Evolutionary conservation across 805 yeast species (phyloP).

Genomic region (Candida wancherniae): DNA sequence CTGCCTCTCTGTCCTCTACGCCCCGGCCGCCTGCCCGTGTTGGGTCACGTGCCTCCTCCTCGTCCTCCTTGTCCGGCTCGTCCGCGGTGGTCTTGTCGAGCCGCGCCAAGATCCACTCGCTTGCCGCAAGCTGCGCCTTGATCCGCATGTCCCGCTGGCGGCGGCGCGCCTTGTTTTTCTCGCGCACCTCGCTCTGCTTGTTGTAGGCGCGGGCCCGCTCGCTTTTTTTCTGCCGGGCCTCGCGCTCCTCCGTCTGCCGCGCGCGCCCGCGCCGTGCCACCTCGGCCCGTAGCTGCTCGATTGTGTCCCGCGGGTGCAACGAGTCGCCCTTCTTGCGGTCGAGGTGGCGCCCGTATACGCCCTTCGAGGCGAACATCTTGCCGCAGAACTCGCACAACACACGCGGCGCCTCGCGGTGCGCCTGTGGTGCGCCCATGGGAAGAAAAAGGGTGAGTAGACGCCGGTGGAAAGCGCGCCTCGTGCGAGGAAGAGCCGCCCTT

Average conservation of each 20-base stretch:
- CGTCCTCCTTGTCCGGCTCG: not conserved
- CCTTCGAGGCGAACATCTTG: conserved; percentile 50
- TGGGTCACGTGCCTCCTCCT: too few relatives aligned
- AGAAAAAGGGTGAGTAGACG: too few relatives aligned
- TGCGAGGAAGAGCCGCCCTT: too few relatives aligned
- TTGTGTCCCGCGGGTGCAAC: conserved; percentile 46
- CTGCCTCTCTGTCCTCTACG: too few relatives aligned
- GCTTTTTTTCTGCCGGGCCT: conserved; percentile 28
- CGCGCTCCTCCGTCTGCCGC: conserved; percentile 28
- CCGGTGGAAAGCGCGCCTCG: too few relatives aligned
- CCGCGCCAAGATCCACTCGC: conserved; percentile 8
- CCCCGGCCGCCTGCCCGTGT: too few relatives aligned
- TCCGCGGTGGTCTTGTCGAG: not conserved
- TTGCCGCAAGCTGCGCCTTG: conserved; percentile 28
- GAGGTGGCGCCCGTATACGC: conserved; percentile 57
- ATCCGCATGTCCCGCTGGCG: conserved; percentile 38
- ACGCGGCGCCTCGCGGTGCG: conserved; percentile 1
- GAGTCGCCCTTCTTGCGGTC: conserved; percentile 52
- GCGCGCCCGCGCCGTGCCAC: conserved; percentile 35
- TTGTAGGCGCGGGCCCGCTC: conserved; percentile 44
- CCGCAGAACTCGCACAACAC: conserved; percentile 51
- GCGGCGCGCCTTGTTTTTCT: conserved; percentile 42
- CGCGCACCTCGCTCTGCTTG: conserved; percentile 44
- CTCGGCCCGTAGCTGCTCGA: conserved; percentile 41
- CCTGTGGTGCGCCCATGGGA: too few relatives aligned